These are phyloP conservation scores for Candida alai DNA, from an alignment of 805 yeast genomes.

Conservation along the genomic window DNA sequence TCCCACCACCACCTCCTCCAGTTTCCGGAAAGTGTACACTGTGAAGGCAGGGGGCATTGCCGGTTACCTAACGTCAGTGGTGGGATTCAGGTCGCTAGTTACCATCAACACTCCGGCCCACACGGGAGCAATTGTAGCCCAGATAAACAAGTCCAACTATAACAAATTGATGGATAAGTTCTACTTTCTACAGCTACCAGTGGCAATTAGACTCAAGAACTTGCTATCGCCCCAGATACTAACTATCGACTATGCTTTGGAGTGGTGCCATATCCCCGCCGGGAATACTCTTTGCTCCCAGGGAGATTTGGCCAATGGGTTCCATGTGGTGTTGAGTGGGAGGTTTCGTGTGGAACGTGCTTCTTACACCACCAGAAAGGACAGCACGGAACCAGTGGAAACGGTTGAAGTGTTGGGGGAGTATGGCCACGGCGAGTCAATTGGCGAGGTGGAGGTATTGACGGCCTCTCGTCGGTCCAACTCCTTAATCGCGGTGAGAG, in stretches of 20 bases:
- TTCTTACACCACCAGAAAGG: slow-evolving; percentile 9
- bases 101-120: slow-evolving; percentile 60
- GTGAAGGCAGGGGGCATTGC: slow-evolving; percentile 78
- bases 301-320: slow-evolving; percentile 86
- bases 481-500: slow-evolving; percentile 82
- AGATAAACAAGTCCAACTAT: slow-evolving; percentile 57
- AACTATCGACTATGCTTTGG: slow-evolving; percentile 84
- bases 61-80: slow-evolving; percentile 78
- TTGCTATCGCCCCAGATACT: slow-evolving; percentile 64
- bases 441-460: slow-evolving; percentile 93
- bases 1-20: background rate
- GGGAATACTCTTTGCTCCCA: slow-evolving; percentile 77
- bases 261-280: slow-evolving; percentile 91
- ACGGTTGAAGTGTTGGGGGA: slow-evolving; percentile 55
- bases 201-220: slow-evolving; percentile 70
- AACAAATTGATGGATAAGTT: slow-evolving; percentile 69
- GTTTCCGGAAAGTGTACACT: slow-evolving; percentile 44
- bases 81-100: slow-evolving; percentile 77
- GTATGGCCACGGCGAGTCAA: slow-evolving; percentile 89
- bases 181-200: slow-evolving; percentile 69
- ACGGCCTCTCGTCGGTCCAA: slow-evolving; percentile 69
- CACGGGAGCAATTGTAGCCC: slow-evolving; percentile 60
- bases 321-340: slow-evolving; percentile 85
- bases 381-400: slow-evolving; percentile 11
- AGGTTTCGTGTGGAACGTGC: slow-evolving; percentile 63